Percentiles rank a stretch among this genome's conserved stretches.
Evolutionary conservation across 352 stramenopile genomes (phyloP).

Genomic region (Pythium sukuiense): DNA sequence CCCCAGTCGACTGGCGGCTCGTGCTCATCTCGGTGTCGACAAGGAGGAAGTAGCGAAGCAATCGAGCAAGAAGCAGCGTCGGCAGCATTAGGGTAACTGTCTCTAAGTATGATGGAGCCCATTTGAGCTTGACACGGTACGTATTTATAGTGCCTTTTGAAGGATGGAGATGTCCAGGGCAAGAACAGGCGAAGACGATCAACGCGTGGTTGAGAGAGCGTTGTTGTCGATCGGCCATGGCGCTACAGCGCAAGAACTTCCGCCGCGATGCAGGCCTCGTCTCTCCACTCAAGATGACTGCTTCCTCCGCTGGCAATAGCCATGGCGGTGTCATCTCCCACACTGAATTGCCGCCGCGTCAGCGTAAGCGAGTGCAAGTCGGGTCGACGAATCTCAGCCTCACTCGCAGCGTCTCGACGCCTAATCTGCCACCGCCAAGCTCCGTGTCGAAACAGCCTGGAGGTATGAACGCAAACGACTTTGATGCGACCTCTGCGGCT

Average conservation of each 20-base stretch:
- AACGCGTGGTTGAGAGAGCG: neutral
- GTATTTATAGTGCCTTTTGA: neutral
- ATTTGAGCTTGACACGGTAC: slow-evolving; percentile 1
- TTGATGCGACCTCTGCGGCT: slow-evolving; percentile 26
- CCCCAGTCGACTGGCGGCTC: slow-evolving; percentile 31
- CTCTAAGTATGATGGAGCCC: slow-evolving; percentile 18
- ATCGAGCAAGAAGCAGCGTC: slow-evolving; percentile 23
- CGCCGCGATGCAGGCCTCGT: slow-evolving; percentile 27
- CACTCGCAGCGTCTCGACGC: slow-evolving; percentile 30
- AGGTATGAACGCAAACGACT: neutral
- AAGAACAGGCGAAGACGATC: neutral
- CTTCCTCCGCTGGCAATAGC: neutral
- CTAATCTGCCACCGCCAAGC: slow-evolving; percentile 8
- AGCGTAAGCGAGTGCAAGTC: slow-evolving; percentile 75
- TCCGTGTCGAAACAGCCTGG: slow-evolving; percentile 1
- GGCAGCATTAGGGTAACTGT: slow-evolving; percentile 16
- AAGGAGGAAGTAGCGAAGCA: neutral
- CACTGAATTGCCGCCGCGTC: slow-evolving; percentile 46
- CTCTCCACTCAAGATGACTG: slow-evolving; percentile 12
- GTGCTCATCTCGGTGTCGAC: neutral
- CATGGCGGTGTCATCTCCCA: slow-evolving; percentile 36
- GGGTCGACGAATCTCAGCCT: slow-evolving; percentile 57
- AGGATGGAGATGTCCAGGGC: neutral
- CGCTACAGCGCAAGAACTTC: slow-evolving; percentile 70
- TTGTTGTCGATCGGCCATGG: slow-evolving; percentile 13